Conservation (phyloP, 2,329 filamentous ascomycete species). For the Neofusicoccum cordaticola region DNA sequence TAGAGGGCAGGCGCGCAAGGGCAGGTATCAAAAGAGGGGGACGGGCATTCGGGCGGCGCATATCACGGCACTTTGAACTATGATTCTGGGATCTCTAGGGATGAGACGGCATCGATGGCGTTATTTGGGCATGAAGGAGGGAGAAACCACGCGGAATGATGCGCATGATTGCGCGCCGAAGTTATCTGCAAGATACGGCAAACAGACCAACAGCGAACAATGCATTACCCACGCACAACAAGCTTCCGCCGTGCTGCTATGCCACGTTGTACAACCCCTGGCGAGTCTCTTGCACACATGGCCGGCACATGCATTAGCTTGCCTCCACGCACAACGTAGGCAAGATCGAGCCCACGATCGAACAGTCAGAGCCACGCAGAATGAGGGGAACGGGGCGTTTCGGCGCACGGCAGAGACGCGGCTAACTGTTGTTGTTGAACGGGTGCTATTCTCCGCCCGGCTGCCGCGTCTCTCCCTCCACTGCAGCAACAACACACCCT, state of each 20-base stretch:
- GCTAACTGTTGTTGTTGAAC: neutral
- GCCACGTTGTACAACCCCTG: conserved; percentile 12
- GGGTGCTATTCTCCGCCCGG: neutral
- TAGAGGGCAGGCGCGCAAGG: neutral
- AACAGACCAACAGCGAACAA: conserved; percentile 3
- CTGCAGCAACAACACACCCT: neutral
- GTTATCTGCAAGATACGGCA: conserved; percentile 6
- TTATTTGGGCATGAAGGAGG: conserved; percentile 9
- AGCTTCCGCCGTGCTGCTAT: conserved; percentile 11
- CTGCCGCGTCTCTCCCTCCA: neutral
- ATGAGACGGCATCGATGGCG: conserved; percentile 9
- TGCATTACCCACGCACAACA: conserved; percentile 7
- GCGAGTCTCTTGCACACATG: neutral
- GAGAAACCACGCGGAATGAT: conserved; percentile 6
- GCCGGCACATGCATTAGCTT: conserved; percentile 8
- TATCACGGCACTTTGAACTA: conserved; percentile 5
- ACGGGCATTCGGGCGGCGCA: conserved; percentile 6
- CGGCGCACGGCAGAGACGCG: conserved; percentile 2
- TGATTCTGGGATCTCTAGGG: neutral
- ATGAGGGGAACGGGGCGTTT: neutral
- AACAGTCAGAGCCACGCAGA: neutral
- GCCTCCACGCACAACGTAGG: neutral
- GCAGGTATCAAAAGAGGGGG: neutral
- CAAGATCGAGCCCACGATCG: neutral
- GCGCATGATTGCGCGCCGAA: conserved; percentile 1